A percentile compares a stretch with the other conserved stretches of the same genome.
phyloP scores from a whole-genome alignment of 1,284 basidiomycete genomes.

The Moniliophthora roreri region DNA sequence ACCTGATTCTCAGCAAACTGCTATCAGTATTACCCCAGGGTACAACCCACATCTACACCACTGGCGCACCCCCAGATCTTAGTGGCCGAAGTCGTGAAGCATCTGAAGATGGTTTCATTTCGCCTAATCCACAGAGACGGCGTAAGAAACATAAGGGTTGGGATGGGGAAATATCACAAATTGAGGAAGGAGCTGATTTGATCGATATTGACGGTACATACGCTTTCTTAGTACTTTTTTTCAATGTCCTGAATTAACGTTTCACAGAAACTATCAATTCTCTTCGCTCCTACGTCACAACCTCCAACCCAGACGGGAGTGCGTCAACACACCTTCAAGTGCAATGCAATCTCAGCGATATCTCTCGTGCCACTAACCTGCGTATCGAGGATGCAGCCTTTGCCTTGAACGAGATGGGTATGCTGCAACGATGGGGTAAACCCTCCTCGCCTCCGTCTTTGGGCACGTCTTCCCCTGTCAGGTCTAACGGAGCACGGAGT shows the following conservation, averaged over 20 bases:
- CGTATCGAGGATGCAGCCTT: constrained; percentile 86
- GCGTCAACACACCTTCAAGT: constrained; percentile 66
- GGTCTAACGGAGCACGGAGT: no score
- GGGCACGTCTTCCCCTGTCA: neutral
- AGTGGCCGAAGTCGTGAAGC: constrained; percentile 36
- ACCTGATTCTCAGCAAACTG: constrained; percentile 5
- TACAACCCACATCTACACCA: constrained; percentile 38
- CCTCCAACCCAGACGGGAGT: constrained; percentile 59
- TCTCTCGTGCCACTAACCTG: constrained; percentile 81
- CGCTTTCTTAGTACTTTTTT: neutral
- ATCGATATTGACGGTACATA: constrained; percentile 34
- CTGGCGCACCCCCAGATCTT: constrained; percentile 42
- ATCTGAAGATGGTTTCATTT: constrained; percentile 5
- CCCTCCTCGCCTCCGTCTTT: neutral
- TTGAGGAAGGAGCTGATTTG: constrained; percentile 29
- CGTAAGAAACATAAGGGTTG: constrained; percentile 63
- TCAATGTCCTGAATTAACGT: neutral
- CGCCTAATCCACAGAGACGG: constrained; percentile 13
- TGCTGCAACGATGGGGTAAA: constrained; percentile 49
- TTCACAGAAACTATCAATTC: constrained; percentile 29
- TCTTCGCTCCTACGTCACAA: constrained; percentile 56
- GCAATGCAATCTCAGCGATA: constrained; percentile 65
- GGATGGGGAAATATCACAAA: constrained; percentile 52
- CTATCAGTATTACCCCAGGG: constrained; percentile 55
- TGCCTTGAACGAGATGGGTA: constrained; percentile 84